Percentiles rank a stretch among this genome's conserved stretches.
These are phyloP conservation scores for Capsicum pubescens DNA, from an alignment of 257 asterid genomes.

Conservation along the genomic window DNA sequence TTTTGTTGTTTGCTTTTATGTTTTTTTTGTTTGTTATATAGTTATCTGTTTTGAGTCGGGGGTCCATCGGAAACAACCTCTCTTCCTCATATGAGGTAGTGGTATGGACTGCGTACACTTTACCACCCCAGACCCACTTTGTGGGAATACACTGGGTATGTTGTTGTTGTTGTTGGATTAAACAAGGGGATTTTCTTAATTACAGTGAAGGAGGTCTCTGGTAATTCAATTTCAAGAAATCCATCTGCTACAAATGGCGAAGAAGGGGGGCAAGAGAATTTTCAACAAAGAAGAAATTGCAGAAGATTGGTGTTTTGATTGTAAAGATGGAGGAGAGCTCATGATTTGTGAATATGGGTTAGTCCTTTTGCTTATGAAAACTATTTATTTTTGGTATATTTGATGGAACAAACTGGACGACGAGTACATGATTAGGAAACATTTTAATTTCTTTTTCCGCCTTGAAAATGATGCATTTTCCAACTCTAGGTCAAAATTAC, in stretches of 20 bases:
- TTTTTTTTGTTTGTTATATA: too few relatives aligned
- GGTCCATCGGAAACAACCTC: too few relatives aligned
- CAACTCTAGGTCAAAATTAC: neutral
- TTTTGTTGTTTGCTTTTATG: too few relatives aligned
- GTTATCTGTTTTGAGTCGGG: too few relatives aligned
- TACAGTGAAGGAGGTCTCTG: neutral
- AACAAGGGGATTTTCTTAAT: neutral
- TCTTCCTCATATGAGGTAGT: too few relatives aligned
- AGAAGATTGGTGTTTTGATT: conserved; percentile 75
- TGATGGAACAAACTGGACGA: neutral
- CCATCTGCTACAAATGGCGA: neutral
- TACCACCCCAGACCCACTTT: too few relatives aligned
- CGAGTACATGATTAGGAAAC: neutral
- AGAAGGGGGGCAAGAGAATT: conserved; percentile 46
- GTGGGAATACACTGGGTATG: too few relatives aligned
- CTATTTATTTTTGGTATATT: neutral
- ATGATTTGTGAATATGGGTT: conserved; percentile 68
- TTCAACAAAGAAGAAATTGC: conserved; percentile 50
- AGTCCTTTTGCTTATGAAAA: conserved; percentile 1
- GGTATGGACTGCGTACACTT: too few relatives aligned
- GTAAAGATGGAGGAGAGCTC: conserved; percentile 82
- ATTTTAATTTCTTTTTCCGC: neutral
- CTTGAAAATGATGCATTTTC: neutral
- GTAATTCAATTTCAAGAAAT: neutral
- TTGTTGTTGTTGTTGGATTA: neutral